Evolutionary conservation across 768 basidiomycete species (phyloP).

Genomic region (Kondoa subrosea): DNA sequence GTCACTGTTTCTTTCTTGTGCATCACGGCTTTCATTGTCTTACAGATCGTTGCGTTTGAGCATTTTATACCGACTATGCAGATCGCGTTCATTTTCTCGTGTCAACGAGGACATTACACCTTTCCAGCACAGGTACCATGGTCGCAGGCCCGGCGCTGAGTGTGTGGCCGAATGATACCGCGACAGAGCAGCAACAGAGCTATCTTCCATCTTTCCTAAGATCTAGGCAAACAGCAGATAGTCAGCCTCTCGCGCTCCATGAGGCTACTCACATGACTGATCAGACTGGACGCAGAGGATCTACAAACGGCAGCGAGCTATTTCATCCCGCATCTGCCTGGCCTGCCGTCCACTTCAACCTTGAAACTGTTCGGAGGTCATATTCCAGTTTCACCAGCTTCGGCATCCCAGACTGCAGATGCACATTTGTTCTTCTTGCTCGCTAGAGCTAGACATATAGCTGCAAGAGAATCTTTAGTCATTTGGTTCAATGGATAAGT

Average conservation of each 20-base stretch:
- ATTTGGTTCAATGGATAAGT: slow-evolving; percentile 75
- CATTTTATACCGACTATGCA: no score
- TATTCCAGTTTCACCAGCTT: slow-evolving; percentile 35
- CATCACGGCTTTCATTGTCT: no score
- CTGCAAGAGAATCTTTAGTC: slow-evolving; percentile 73
- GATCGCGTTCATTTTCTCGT: no score
- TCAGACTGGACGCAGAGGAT: neutral
- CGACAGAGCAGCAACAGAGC: neutral
- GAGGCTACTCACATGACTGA: no score
- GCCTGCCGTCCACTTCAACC: slow-evolving; percentile 51
- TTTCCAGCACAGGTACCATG: neutral
- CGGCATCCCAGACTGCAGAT: slow-evolving; percentile 21
- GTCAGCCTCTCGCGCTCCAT: no score
- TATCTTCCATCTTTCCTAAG: neutral
- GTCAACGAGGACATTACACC: neutral
- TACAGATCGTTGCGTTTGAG: no score
- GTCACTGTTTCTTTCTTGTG: no score
- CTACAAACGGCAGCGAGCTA: slow-evolving; percentile 49
- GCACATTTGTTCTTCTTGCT: slow-evolving; percentile 70
- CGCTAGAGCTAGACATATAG: slow-evolving; percentile 64
- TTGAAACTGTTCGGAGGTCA: slow-evolving; percentile 73
- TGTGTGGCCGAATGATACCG: neutral
- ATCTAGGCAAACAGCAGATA: neutral
- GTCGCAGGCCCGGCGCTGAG: neutral
- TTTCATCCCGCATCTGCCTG: slow-evolving; percentile 60